A percentile compares a stretch with the other conserved stretches of the same genome.
These are phyloP conservation scores for Neurospora sp. DNA, from an alignment of 495 filamentous ascomycete genomes.

Conservation along the genomic window DNA sequence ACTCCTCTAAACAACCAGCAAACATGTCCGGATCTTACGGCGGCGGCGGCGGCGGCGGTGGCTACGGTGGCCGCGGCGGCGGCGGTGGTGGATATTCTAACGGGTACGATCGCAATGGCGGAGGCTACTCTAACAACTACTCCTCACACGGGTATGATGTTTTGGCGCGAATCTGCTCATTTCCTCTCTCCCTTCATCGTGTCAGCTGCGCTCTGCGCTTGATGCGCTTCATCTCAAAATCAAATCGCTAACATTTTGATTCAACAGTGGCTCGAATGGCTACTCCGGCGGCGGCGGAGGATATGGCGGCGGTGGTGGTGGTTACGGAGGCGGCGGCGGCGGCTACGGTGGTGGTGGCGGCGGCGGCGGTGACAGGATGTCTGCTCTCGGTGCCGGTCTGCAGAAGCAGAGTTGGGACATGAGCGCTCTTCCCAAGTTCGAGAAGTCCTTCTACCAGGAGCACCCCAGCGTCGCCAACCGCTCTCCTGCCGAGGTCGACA, in stretches of 20 bases:
- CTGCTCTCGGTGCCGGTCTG: slow-evolving; percentile 73
- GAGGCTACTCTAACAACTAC: slow-evolving; percentile 17
- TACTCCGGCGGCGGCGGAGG: slow-evolving; percentile 18
- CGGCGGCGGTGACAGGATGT: slow-evolving; percentile 84
- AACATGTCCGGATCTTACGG: slow-evolving; percentile 25
- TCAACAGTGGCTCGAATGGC: slow-evolving; percentile 21
- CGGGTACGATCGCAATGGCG: slow-evolving; percentile 22
- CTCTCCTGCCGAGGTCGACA: slow-evolving; percentile 68
- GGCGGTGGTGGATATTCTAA: slow-evolving; percentile 34
- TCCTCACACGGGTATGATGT: slow-evolving; percentile 19
- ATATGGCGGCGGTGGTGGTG: slow-evolving; percentile 36
- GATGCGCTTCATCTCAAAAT: slow-evolving; percentile 7
- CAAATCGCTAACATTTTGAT: slow-evolving; percentile 19
- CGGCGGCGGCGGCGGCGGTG: slow-evolving; percentile 51
- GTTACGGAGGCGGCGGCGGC: slow-evolving; percentile 42
- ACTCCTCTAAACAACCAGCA: not conserved
- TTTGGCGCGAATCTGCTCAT: not conserved
- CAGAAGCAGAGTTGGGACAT: slow-evolving; percentile 84
- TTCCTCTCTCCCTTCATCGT: slow-evolving; percentile 8
- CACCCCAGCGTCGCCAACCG: slow-evolving; percentile 66
- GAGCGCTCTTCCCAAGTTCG: slow-evolving; percentile 79
- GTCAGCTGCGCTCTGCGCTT: slow-evolving; percentile 3
- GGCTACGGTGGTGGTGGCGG: slow-evolving; percentile 46
- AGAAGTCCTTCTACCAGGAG: slow-evolving; percentile 99
- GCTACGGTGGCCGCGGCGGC: slow-evolving; percentile 45